phyloP scores from a whole-genome alignment of 2,329 filamentous ascomycete genomes.

The Madurella fahalii region DNA sequence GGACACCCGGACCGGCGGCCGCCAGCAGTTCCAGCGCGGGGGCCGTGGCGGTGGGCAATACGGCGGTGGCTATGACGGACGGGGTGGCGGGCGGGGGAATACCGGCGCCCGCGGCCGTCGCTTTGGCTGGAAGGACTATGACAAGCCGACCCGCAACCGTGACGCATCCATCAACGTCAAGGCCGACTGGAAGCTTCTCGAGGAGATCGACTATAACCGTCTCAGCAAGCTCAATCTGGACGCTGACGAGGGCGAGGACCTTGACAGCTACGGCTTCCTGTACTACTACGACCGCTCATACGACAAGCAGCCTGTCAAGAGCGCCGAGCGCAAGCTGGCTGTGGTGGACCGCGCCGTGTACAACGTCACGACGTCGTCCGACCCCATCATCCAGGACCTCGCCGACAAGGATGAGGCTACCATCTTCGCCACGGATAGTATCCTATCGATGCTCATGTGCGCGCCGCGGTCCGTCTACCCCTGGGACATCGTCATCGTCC shows the following conservation, averaged over 20 bases:
- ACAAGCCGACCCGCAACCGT: conserved; percentile 94
- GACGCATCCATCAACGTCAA: conserved; percentile 96
- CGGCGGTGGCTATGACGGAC: conserved; percentile 61
- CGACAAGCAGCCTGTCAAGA: conserved; percentile 91
- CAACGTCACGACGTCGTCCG: conserved; percentile 94
- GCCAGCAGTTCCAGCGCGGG: conserved; percentile 64
- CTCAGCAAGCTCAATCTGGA: conserved; percentile 94
- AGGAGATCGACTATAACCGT: conserved; percentile 98
- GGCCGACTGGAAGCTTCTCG: conserved; percentile 88
- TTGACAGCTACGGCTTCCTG: conserved; percentile 94
- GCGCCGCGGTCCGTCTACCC: conserved; percentile 93
- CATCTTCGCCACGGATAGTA: conserved; percentile 94
- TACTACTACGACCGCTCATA: conserved; percentile 97
- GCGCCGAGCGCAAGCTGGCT: conserved; percentile 79
- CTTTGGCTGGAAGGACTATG: conserved; percentile 98
- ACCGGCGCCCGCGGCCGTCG: conserved; percentile 68
- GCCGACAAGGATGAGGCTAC: conserved; percentile 94
- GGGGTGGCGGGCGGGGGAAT: conserved; percentile 57
- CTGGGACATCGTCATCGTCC: conserved; percentile 94
- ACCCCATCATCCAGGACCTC: conserved; percentile 94
- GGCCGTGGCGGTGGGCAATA: conserved; percentile 58
- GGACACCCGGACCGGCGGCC: conserved; percentile 51
- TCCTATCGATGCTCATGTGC: conserved; percentile 99
- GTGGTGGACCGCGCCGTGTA: conserved; percentile 92
- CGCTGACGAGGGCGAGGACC: conserved; percentile 87